These are phyloP conservation scores for Phoenix dactylifera DNA, from an alignment of 176 grass and related monocot genomes.

Conservation along the genomic window DNA sequence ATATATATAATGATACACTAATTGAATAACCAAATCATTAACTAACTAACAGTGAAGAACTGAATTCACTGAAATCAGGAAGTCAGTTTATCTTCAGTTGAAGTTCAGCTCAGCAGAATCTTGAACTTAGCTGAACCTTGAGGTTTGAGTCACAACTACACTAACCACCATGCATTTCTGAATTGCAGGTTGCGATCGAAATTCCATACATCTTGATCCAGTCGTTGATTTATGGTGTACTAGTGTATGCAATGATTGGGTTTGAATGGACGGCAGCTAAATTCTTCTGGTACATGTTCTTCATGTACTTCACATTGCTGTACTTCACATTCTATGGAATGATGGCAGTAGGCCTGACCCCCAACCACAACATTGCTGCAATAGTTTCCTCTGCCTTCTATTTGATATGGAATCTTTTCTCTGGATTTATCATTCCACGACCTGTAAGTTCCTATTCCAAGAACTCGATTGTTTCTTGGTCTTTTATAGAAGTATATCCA, in stretches of 20 bases:
- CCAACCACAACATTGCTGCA: slow-evolving; percentile 40
- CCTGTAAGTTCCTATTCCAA: slow-evolving; percentile 12
- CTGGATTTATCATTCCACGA: slow-evolving; percentile 43
- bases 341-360: slow-evolving; percentile 41
- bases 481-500: neutral
- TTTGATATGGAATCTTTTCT: slow-evolving; percentile 52
- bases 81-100: too few species aligned
- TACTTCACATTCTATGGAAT: slow-evolving; percentile 61
- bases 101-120: too few species aligned
- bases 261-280: slow-evolving; percentile 42
- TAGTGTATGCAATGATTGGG: slow-evolving; percentile 44
- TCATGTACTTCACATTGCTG: slow-evolving; percentile 60
- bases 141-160: too few species aligned
- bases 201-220: slow-evolving; percentile 43
- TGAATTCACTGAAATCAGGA: too few species aligned
- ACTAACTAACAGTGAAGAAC: too few species aligned
- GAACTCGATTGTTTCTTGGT: neutral
- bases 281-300: slow-evolving; percentile 56
- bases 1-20: too few species aligned
- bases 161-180: neutral
- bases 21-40: too few species aligned
- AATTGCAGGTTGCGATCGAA: slow-evolving; percentile 33
- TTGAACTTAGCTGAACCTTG: too few species aligned
- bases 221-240: slow-evolving; percentile 32
- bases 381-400: slow-evolving; percentile 51